A percentile compares a stretch with the other conserved stretches of the same genome.
Conservation (phyloP, 768 basidiomycete genomes). For the Suillus americanus region DNA sequence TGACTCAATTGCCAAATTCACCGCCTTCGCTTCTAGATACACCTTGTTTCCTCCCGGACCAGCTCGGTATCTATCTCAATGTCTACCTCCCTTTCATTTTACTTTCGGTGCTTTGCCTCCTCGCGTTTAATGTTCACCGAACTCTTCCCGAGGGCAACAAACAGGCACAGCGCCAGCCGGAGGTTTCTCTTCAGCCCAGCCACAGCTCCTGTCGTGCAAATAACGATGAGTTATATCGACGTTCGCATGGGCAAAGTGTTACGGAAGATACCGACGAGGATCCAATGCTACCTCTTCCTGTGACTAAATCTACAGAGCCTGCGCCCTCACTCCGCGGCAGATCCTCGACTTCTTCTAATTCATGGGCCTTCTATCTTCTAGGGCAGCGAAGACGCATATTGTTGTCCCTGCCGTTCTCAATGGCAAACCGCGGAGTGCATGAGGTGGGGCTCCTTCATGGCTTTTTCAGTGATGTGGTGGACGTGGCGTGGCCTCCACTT, state of each 20-base stretch:
- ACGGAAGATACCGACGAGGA: conserved; percentile 9
- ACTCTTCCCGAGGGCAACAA: conserved; percentile 12
- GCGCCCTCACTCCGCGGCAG: conserved; percentile 13
- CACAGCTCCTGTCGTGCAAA: not conserved
- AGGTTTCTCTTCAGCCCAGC: not conserved
- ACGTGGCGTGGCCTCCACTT: conserved; percentile 38
- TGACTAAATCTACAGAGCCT: conserved; percentile 12
- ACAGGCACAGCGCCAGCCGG: conserved; percentile 9
- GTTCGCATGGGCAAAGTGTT: conserved; percentile 1
- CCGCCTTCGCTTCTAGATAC: conserved; percentile 43
- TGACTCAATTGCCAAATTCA: conserved; percentile 31
- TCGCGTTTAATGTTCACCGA: conserved; percentile 27
- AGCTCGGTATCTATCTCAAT: conserved; percentile 71
- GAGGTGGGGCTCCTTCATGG: conserved; percentile 30
- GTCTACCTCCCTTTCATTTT: conserved; percentile 69
- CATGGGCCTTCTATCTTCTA: conserved; percentile 26
- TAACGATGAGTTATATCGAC: conserved; percentile 12
- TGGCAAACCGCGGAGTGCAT: conserved; percentile 10
- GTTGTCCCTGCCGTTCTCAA: conserved; percentile 19
- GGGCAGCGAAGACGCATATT: conserved; percentile 24
- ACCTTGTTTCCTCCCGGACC: conserved; percentile 83
- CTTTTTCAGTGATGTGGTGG: conserved; percentile 29
- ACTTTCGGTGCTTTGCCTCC: conserved; percentile 54
- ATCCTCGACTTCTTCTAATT: conserved; percentile 15
- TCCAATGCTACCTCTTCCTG: conserved; percentile 15